phyloP scores from a whole-genome alignment of 768 basidiomycete species.

The Macrocybe gigantea region DNA sequence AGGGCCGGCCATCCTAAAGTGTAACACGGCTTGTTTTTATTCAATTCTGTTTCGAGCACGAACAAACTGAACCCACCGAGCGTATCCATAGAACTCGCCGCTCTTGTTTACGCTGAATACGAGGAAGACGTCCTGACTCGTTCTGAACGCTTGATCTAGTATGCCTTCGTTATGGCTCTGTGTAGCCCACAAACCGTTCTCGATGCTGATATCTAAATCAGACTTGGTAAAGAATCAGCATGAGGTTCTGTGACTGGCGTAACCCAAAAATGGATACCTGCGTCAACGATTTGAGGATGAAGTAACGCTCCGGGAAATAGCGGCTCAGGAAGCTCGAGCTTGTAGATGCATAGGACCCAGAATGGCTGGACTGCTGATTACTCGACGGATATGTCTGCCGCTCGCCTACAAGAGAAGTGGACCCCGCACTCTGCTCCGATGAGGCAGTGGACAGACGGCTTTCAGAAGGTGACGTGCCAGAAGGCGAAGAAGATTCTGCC shows the following conservation, averaged over 20 bases:
- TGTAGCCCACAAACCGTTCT: constrained; percentile 83
- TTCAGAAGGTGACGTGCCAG: constrained; percentile 15
- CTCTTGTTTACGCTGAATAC: constrained; percentile 93
- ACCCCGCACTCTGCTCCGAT: constrained; percentile 18
- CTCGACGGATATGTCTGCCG: background rate
- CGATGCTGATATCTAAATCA: constrained; percentile 75
- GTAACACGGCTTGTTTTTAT: constrained; percentile 3
- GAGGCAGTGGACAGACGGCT: constrained; percentile 16
- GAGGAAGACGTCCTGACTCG: constrained; percentile 79
- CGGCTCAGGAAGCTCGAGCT: constrained; percentile 72
- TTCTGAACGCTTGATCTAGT: constrained; percentile 90
- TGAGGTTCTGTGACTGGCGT: too few species aligned
- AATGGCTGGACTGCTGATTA: constrained; percentile 44
- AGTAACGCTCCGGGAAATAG: constrained; percentile 85
- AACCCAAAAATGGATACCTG: constrained; percentile 41
- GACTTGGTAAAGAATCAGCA: constrained; percentile 32
- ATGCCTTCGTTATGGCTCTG: constrained; percentile 90
- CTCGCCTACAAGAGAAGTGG: constrained; percentile 10
- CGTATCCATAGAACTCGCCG: constrained; percentile 93
- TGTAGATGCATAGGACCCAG: constrained; percentile 73
- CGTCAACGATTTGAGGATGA: constrained; percentile 86
- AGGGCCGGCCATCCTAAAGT: constrained; percentile 62
- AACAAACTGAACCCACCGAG: constrained; percentile 42
- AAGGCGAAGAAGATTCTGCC: constrained; percentile 13
- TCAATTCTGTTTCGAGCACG: background rate